Evolutionary conservation across 345 rosid genomes (phyloP).

Genomic region (Camelina hispida): DNA sequence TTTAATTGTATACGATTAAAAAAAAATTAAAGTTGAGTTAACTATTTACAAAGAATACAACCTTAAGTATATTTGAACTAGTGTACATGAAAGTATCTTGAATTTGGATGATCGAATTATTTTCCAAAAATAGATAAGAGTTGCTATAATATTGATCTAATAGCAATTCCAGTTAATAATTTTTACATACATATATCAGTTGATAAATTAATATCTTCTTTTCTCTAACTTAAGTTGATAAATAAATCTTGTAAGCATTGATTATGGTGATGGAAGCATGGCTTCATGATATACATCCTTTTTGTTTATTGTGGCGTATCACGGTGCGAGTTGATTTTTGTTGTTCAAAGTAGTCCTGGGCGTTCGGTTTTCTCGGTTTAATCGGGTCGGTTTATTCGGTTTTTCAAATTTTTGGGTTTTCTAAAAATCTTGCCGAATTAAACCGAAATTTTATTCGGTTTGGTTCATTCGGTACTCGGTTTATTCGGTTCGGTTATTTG

Average conservation of each 20-base stretch:
- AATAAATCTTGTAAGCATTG: not conserved
- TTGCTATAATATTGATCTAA: not conserved
- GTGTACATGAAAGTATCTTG: not conserved
- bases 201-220: not conserved
- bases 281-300: not conserved
- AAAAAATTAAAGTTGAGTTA: not conserved
- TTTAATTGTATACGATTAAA: not conserved
- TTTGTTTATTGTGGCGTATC: too few species aligned
- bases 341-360: too few species aligned
- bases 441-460: too few species aligned
- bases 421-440: too few species aligned
- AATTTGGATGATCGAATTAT: not conserved
- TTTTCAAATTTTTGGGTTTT: too few species aligned
- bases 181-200: not conserved
- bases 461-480: too few species aligned
- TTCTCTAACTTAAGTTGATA: too few species aligned
- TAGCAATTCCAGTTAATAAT: not conserved
- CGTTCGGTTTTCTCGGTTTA: too few species aligned
- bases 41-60: not conserved
- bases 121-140: not conserved
- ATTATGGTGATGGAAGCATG: not conserved
- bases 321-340: too few species aligned
- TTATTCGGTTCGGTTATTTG: too few species aligned
- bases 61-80: not conserved
- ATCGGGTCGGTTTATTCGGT: too few species aligned